Conservation (phyloP, 306 rosid species). For the Argentina anserina region DNA sequence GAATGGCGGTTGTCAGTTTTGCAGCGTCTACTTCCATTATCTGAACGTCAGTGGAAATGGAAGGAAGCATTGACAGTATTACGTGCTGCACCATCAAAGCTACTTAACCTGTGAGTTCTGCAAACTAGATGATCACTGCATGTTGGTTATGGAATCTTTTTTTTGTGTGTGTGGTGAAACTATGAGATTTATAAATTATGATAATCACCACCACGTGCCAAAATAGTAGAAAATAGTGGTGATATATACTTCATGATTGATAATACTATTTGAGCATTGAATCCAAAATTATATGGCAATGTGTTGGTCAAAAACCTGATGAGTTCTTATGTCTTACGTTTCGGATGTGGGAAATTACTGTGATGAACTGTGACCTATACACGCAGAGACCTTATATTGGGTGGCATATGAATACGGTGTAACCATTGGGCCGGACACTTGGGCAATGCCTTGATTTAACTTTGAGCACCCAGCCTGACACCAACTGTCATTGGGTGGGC, state of each 20-base stretch:
- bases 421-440: neutral
- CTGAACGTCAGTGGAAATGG: constrained; percentile 97
- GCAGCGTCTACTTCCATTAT: constrained; percentile 88
- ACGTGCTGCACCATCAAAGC: constrained; percentile 94
- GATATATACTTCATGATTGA: neutral
- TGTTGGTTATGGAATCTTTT: neutral
- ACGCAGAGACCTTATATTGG: neutral
- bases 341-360: neutral
- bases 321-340: neutral
- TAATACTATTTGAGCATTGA: neutral
- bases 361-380: neutral
- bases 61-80: constrained; percentile 86
- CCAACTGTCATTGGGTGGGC: neutral
- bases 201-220: neutral
- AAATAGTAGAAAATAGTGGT: neutral
- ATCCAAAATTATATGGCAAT: neutral
- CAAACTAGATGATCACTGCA: neutral
- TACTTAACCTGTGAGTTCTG: constrained; percentile 89
- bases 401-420: neutral
- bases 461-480: neutral
- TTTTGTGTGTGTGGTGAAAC: neutral
- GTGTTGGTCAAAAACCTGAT: neutral
- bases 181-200: neutral
- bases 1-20: constrained; percentile 97
- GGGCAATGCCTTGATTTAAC: neutral